phyloP scores from a whole-genome alignment of 1,139 yeast species.

The Nakaseomyces uthaithaninus region DNA sequence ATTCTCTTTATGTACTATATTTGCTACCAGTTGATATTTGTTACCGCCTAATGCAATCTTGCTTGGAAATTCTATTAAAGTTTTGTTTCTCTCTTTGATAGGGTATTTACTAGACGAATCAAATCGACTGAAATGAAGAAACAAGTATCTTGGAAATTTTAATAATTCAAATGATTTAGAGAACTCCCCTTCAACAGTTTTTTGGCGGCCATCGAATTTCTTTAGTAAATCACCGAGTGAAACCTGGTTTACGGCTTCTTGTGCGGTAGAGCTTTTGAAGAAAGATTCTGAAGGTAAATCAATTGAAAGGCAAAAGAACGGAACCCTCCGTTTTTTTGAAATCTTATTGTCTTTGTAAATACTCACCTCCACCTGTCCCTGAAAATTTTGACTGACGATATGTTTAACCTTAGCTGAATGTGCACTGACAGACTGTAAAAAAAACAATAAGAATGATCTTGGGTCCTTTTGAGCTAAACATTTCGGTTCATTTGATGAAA shows the following conservation, averaged over 20 bases:
- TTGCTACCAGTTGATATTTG: conserved; percentile 43
- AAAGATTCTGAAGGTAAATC: conserved; percentile 53
- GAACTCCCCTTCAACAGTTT: conserved; percentile 15
- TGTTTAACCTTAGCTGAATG: conserved; percentile 32
- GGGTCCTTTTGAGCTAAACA: conserved; percentile 43
- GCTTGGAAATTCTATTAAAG: conserved; percentile 55
- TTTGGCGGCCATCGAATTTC: conserved; percentile 38
- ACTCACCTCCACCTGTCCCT: conserved; percentile 43
- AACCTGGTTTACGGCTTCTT: conserved; percentile 46
- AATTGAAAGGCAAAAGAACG: conserved; percentile 51
- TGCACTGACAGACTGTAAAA: conserved; percentile 42
- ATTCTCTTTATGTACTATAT: conserved; percentile 41
- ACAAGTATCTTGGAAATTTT: conserved; percentile 45
- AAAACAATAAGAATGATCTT: conserved; percentile 49
- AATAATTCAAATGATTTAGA: conserved; percentile 35
- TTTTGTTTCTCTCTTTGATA: conserved; percentile 45
- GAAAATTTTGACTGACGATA: conserved; percentile 35
- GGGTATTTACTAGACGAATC: conserved; percentile 33
- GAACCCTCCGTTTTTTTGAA: conserved; percentile 13
- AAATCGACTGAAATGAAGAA: conserved; percentile 52
- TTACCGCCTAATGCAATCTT: conserved; percentile 22
- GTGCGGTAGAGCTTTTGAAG: conserved; percentile 39
- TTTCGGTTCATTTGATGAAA: conserved; percentile 39
- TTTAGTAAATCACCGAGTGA: conserved; percentile 39
- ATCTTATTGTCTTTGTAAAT: conserved; percentile 19